Percentiles rank a stretch among this genome's conserved stretches.
These are phyloP conservation scores for Clarireedia monteithiana DNA, from an alignment of 2,329 filamentous ascomycete genomes.

Conservation along the genomic window DNA sequence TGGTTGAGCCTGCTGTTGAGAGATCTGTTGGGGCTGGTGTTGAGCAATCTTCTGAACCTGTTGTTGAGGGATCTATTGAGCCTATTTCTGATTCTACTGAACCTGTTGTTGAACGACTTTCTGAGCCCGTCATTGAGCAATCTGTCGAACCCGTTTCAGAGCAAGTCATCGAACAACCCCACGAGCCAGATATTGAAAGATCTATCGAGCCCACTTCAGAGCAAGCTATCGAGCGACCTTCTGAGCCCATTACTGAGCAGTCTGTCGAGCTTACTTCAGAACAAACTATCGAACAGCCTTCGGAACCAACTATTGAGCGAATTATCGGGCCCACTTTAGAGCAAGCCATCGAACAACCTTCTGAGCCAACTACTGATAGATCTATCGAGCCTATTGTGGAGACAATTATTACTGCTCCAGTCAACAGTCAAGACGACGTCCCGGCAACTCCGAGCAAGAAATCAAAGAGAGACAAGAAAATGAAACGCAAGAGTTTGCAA, in stretches of 20 bases:
- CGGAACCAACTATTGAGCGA: too few relatives aligned
- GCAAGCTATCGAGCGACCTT: neutral
- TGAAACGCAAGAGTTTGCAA: slow-evolving; percentile 3
- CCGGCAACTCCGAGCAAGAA: neutral
- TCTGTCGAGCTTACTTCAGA: too few relatives aligned
- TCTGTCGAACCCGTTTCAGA: neutral
- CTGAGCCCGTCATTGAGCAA: neutral
- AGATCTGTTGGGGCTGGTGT: too few relatives aligned
- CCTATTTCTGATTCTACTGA: neutral
- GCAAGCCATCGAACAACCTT: too few relatives aligned
- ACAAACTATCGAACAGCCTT: too few relatives aligned
- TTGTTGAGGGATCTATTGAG: neutral
- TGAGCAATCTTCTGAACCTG: neutral
- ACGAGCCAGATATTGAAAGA: neutral
- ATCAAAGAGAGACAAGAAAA: slow-evolving; percentile 24
- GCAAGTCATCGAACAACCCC: neutral
- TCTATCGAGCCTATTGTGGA: neutral
- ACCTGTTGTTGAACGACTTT: neutral
- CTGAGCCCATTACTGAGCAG: too few relatives aligned
- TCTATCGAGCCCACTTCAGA: neutral
- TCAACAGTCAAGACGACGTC: neutral
- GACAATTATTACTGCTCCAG: neutral
- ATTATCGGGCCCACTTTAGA: too few relatives aligned
- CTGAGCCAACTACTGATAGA: neutral
- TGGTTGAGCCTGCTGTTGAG: neutral